Evolutionary conservation across 139 green algal genomes (phyloP).

Genomic region (Chlorella sorokiniana): DNA sequence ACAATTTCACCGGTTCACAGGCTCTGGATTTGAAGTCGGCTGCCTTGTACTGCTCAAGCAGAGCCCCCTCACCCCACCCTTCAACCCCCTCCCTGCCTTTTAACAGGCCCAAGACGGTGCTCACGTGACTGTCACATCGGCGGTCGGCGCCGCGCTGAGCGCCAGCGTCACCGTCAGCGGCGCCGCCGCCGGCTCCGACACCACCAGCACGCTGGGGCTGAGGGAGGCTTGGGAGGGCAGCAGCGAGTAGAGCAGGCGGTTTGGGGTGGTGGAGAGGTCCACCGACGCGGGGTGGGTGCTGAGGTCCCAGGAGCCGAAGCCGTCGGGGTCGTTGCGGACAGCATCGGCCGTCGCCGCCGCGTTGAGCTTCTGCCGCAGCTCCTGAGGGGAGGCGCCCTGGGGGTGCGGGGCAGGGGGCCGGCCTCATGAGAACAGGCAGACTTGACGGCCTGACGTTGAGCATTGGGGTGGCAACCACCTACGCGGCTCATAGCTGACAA

Average conservation of each 20-base stretch:
- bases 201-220: background rate
- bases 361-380: constrained; percentile 54
- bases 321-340: constrained; percentile 44
- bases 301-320: constrained; percentile 51
- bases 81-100: too few relatives aligned
- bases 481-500: too few relatives aligned
- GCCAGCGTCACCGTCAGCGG: background rate
- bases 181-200: background rate
- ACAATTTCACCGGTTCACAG: too few relatives aligned
- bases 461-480: too few relatives aligned
- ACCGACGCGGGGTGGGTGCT: background rate
- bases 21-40: too few relatives aligned
- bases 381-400: constrained; percentile 49
- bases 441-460: background rate
- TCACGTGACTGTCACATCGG: constrained; percentile 11
- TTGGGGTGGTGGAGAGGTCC: constrained; percentile 61
- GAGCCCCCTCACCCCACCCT: too few relatives aligned
- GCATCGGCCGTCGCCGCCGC: constrained; percentile 12
- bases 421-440: background rate
- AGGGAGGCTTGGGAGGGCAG: constrained; percentile 30
- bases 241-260: constrained; percentile 48
- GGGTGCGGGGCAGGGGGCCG: background rate
- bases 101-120: too few relatives aligned
- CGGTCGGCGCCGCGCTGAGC: constrained; percentile 1
- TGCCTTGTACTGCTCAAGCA: too few relatives aligned